Conservation (phyloP, 257 asterid species). For the Rehmannia glutinosa region DNA sequence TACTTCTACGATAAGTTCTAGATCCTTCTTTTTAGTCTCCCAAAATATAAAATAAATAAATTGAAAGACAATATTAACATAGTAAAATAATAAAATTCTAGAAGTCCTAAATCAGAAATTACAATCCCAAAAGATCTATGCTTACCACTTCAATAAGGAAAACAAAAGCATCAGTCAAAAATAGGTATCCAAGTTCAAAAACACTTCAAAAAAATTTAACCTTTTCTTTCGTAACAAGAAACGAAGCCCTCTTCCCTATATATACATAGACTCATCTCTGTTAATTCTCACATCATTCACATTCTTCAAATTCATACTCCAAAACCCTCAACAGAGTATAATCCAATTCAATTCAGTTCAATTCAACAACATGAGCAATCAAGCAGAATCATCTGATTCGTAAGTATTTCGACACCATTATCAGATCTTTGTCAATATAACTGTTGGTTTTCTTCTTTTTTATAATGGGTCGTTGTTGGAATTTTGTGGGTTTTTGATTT, state of each 20-base stretch:
- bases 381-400: slow-evolving; percentile 58
- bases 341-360: not conserved
- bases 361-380: slow-evolving; percentile 40
- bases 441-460: not conserved
- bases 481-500: not conserved
- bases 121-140: too few relatives aligned
- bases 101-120: too few relatives aligned
- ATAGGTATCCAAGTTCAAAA: slow-evolving; percentile 5
- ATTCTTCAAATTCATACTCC: not conserved
- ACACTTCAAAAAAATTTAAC: slow-evolving; percentile 2
- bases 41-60: too few relatives aligned
- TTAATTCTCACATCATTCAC: too few relatives aligned
- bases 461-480: not conserved
- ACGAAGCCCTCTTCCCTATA: slow-evolving; percentile 15
- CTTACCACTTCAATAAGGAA: too few relatives aligned
- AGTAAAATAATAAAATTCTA: too few relatives aligned
- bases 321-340: not conserved
- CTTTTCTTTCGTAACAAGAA: slow-evolving; percentile 62
- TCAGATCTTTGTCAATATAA: not conserved
- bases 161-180: not conserved
- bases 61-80: too few relatives aligned
- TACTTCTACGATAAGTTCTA: too few relatives aligned
- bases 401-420: slow-evolving; percentile 22
- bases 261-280: slow-evolving; percentile 6
- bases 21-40: too few relatives aligned